Conservation (phyloP, 176 grass and related monocot species). For the Oryza australiensis region DNA sequence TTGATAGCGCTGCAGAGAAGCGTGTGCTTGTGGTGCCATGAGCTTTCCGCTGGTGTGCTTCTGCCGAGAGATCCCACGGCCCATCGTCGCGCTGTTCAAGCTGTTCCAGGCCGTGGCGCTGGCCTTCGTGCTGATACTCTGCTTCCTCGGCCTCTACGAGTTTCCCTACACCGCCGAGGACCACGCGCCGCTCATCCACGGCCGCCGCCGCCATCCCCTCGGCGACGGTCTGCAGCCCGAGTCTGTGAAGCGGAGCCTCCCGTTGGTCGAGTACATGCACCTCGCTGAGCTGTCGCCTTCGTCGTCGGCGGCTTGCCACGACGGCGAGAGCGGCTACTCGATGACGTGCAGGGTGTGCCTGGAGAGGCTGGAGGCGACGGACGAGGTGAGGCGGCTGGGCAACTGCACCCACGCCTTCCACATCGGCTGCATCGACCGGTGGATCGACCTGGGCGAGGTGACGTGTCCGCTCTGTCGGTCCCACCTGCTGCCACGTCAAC, state of each 20-base stretch:
- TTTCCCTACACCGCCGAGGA: slow-evolving; percentile 40
- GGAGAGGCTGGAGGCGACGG: slow-evolving; percentile 57
- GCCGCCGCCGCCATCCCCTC: neutral
- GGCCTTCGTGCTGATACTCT: slow-evolving; percentile 30
- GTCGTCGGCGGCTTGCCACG: neutral
- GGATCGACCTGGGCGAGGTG: slow-evolving; percentile 67
- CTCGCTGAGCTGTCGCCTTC: neutral
- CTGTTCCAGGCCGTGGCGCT: slow-evolving; percentile 41
- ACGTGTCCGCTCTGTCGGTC: slow-evolving; percentile 77
- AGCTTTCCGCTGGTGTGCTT: slow-evolving; percentile 67
- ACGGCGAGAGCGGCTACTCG: neutral
- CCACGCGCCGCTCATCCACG: slow-evolving; percentile 31
- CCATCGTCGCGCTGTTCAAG: slow-evolving; percentile 60
- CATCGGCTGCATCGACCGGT: slow-evolving; percentile 69
- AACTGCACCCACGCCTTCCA: slow-evolving; percentile 82
- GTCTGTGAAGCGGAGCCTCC: slow-evolving; percentile 57
- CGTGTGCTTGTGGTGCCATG: slow-evolving; percentile 32
- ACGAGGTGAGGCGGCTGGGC: slow-evolving; percentile 63
- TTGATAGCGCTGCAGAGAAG: too few species aligned
- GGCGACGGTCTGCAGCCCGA: slow-evolving; percentile 31
- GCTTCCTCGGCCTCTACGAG: slow-evolving; percentile 50
- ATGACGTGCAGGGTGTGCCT: slow-evolving; percentile 67
- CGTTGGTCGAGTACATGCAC: slow-evolving; percentile 44
- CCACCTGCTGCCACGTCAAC: slow-evolving; percentile 46
- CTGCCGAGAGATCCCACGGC: slow-evolving; percentile 54